Conservation (phyloP, 176 grass and related monocot genomes). For the Olyra latifolia region DNA sequence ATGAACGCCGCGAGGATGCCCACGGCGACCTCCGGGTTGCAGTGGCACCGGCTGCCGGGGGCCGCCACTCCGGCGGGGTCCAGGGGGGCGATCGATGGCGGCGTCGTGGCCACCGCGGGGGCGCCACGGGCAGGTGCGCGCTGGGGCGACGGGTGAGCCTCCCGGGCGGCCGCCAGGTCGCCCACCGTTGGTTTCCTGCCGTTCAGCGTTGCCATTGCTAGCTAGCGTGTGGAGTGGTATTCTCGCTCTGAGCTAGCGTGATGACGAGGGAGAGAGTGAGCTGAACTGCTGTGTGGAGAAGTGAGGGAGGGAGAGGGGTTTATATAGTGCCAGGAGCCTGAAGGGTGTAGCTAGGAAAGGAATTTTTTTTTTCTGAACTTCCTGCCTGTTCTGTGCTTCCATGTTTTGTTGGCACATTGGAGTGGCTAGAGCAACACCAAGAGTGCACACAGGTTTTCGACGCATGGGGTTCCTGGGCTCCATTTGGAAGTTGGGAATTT, state of each 20-base stretch:
- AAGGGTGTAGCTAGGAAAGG: too few relatives aligned
- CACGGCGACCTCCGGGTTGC: constrained; percentile 26
- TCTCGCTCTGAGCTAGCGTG: neutral
- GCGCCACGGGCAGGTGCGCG: neutral
- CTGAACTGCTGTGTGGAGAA: neutral
- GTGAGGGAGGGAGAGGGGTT: neutral
- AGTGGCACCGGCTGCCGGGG: neutral
- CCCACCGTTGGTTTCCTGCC: neutral
- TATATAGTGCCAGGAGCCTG: neutral
- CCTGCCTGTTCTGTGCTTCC: neutral
- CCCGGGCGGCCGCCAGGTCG: neutral
- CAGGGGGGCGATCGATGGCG: neutral
- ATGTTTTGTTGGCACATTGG: neutral
- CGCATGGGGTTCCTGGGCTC: neutral
- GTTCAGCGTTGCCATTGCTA: neutral
- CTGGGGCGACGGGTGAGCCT: neutral
- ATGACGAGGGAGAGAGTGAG: neutral
- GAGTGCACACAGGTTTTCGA: neutral
- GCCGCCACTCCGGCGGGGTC: too few relatives aligned
- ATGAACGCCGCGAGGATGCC: constrained; percentile 45
- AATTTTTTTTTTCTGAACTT: neutral
- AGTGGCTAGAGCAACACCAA: neutral
- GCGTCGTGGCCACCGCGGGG: neutral
- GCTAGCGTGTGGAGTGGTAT: neutral
- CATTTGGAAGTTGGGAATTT: neutral